These are phyloP conservation scores for Sporobolomyces phaffii DNA, from an alignment of 768 basidiomycete genomes.

Conservation along the genomic window DNA sequence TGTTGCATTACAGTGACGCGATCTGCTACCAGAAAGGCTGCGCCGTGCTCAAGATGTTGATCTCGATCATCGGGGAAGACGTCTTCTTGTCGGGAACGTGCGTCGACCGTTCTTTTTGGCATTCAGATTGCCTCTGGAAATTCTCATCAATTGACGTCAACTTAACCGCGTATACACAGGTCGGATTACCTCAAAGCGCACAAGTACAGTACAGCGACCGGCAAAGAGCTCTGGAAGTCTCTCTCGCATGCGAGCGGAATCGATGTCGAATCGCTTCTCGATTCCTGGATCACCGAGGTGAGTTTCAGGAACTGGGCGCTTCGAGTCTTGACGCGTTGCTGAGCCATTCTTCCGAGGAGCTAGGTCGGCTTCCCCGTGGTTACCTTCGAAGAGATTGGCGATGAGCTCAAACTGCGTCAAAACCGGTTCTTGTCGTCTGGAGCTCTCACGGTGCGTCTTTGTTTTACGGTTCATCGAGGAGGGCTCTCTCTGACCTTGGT, in stretches of 20 bases:
- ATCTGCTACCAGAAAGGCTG: constrained; percentile 25
- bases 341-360: neutral
- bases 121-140: too few species aligned
- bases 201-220: constrained; percentile 73
- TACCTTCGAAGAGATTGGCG: constrained; percentile 67
- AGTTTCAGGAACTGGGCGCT: neutral
- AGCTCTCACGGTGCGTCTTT: neutral
- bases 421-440: constrained; percentile 79
- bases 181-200: constrained; percentile 84
- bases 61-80: constrained; percentile 8
- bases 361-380: constrained; percentile 80
- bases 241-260: constrained; percentile 67
- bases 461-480: neutral
- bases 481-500: too few species aligned
- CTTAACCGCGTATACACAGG: constrained; percentile 67
- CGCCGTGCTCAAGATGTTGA: constrained; percentile 19
- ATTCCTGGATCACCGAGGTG: constrained; percentile 73
- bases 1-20: constrained; percentile 1
- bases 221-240: constrained; percentile 79
- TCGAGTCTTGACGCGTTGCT: neutral
- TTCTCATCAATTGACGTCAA: too few species aligned
- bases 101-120: neutral
- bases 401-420: constrained; percentile 72
- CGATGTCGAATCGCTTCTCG: constrained; percentile 74
- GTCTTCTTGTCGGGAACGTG: constrained; percentile 51